phyloP scores from a whole-genome alignment of 2,329 filamentous ascomycete species.

The Neonectria sp. region DNA sequence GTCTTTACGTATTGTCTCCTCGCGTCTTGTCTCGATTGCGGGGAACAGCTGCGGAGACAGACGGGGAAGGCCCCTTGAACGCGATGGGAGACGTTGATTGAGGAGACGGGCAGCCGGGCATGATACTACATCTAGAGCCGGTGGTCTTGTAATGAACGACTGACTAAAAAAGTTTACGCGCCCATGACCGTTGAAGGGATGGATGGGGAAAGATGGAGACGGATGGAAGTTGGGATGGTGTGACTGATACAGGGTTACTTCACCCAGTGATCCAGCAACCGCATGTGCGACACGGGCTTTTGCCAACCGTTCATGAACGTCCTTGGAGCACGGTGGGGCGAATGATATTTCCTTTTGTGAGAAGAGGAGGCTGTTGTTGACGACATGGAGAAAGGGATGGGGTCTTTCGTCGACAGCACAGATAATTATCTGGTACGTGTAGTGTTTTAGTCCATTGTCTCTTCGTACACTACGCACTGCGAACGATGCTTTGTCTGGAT shows the following conservation, averaged over 20 bases:
- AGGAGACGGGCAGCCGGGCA: background rate
- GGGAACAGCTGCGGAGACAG: conserved; percentile 5
- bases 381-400: background rate
- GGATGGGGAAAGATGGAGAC: conserved; percentile 14
- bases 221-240: conserved; percentile 18
- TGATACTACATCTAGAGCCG: conserved; percentile 4
- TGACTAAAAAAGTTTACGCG: conserved; percentile 8
- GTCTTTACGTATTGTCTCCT: conserved; percentile 13
- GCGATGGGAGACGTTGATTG: background rate
- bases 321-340: background rate
- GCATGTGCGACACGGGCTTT: background rate
- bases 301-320: background rate
- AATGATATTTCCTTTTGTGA: background rate
- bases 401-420: background rate
- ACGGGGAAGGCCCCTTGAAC: background rate
- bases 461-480: background rate
- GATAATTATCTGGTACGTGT: background rate
- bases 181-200: conserved; percentile 2
- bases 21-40: conserved; percentile 17
- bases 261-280: conserved; percentile 1
- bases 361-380: background rate
- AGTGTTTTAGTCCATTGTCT: no score
- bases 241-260: conserved; percentile 14
- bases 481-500: background rate
- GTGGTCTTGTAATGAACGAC: conserved; percentile 7